Base-by-base conservation (phyloP, 495 filamentous ascomycete genomes). In the Lepraria neglecta region DNA sequence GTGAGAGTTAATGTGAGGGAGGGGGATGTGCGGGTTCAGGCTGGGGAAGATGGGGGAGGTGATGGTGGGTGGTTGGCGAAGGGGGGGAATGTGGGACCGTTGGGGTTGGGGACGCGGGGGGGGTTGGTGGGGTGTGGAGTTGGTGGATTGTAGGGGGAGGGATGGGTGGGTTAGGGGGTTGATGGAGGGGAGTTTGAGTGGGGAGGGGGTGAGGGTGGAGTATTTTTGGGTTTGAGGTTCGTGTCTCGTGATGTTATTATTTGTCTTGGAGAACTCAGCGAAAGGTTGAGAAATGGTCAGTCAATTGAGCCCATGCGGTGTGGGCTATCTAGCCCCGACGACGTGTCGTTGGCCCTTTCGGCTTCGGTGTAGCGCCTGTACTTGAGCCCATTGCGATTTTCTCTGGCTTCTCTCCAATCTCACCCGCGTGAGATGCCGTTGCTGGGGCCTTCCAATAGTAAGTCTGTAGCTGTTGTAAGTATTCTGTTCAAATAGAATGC, bases 381-480 rank as follows among this genome's bases (percentile, higher is more conserved):
- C 71, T 75, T 45, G 65, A 68, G 31, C 67, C 70, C 45, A 62
- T 65, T 17, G 63, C 50, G n/a, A 65, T 63, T 59, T 72, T 57
- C 63, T 78, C 74, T 47, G 70, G 72, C 59, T 71, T 69, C 66
- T 79, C 71, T 50, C 78, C 74, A 71, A 80, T 60, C 54, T 64
- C 68, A 35, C n/a, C 63, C 9, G 50, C 65, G 58, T 66, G 67
- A 59, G 67, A 65, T 27, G 74, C 69, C 7, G 79, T 83, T 61
- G 81, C 79, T 24, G 84, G 80, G 61, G 78, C 80, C 68, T 96
- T 96, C 94, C 94, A 98, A 77, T 97, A 97, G 75, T 91, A 96
- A 11, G 66, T 11, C 64, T 65, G 11, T 17, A 15, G n/a, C 14
- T 38, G 27, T 63, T 10, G 31, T 28, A 11, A 51, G 15, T 28